These are phyloP conservation scores for Postia placenta DNA, from an alignment of 768 basidiomycete species.

Conservation along the genomic window DNA sequence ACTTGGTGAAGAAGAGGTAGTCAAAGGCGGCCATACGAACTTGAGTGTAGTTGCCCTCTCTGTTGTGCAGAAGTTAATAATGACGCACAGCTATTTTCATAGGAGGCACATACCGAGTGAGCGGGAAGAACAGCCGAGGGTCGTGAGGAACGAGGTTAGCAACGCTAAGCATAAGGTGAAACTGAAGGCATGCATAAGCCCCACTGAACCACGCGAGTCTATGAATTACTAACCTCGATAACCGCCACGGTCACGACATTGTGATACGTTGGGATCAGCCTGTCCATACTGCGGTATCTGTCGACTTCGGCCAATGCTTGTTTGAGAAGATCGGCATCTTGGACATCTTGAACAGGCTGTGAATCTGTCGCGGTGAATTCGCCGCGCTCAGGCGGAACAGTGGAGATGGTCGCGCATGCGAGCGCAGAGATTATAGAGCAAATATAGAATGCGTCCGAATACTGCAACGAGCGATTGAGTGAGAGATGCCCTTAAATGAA, in stretches of 20 bases:
- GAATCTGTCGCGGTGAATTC: conserved; percentile 69
- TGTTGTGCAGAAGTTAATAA: conserved; percentile 25
- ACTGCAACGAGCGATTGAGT: conserved; percentile 40
- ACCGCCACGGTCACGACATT: conserved; percentile 91
- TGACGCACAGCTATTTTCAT: neutral
- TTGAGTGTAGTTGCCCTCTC: conserved; percentile 90
- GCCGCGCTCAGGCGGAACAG: conserved; percentile 72
- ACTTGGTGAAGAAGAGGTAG: conserved; percentile 82
- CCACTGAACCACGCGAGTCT: neutral
- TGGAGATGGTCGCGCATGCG: conserved; percentile 73
- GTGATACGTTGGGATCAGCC: conserved; percentile 89
- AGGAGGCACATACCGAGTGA: conserved; percentile 63
- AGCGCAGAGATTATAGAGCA: conserved; percentile 80
- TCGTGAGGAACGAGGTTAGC: conserved; percentile 77
- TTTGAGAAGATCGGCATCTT: conserved; percentile 66
- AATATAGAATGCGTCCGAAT: conserved; percentile 87
- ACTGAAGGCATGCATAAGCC: conserved; percentile 39
- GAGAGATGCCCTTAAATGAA: neutral
- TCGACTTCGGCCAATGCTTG: conserved; percentile 79
- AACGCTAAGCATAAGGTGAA: conserved; percentile 70
- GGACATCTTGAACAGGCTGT: conserved; percentile 56
- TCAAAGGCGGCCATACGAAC: conserved; percentile 94
- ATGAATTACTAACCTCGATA: conserved; percentile 60
- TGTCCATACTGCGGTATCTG: conserved; percentile 91
- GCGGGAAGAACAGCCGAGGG: conserved; percentile 72